Percentiles rank a stretch among this genome's conserved stretches.
Conservation (phyloP, 371 early-diverging fungal species). For the Mortierella sp. region DNA sequence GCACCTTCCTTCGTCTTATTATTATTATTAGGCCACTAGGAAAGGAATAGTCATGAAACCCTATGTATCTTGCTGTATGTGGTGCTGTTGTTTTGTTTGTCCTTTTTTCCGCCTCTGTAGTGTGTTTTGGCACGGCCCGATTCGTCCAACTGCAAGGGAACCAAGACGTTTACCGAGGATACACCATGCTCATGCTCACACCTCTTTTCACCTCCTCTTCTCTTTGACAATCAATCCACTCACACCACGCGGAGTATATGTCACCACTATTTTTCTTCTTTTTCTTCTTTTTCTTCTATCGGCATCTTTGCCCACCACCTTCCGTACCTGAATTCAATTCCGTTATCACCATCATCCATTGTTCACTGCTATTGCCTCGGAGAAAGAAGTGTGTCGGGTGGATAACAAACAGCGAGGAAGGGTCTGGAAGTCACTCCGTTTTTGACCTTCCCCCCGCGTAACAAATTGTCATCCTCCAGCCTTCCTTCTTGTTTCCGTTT, state of each 20-base stretch:
- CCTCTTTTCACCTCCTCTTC: too few relatives aligned
- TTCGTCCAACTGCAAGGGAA: not conserved
- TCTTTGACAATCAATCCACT: not conserved
- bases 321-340: not conserved
- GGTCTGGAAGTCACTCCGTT: not conserved
- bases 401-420: not conserved
- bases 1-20: not conserved
- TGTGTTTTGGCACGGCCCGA: not conserved
- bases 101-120: too few relatives aligned
- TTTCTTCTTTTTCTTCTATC: not conserved
- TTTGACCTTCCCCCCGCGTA: not conserved
- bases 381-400: not conserved
- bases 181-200: not conserved
- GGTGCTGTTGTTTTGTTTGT: not conserved
- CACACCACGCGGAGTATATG: not conserved
- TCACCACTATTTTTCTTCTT: not conserved
- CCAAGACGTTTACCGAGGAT: conserved; percentile 3
- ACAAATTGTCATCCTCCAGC: not conserved
- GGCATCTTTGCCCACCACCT: not conserved
- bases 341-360: not conserved
- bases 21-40: not conserved
- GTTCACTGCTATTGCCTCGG: not conserved
- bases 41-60: conserved; percentile 4
- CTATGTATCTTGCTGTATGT: not conserved
- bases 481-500: not conserved